Conservation (phyloP, 148 eudicot genomes). For the Rhododendron williamsianum region DNA sequence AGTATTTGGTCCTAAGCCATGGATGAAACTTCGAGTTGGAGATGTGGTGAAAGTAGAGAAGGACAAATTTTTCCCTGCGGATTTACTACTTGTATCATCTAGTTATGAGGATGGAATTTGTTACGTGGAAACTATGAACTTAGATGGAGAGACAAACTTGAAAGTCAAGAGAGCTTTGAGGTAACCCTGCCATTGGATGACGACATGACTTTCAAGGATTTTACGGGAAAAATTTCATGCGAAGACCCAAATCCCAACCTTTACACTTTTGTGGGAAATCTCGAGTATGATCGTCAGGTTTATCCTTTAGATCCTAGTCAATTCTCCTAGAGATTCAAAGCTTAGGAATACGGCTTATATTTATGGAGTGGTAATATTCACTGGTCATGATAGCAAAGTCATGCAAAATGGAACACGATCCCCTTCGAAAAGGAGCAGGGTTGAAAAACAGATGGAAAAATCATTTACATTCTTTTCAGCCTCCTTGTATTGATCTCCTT, state of each 20-base stretch:
- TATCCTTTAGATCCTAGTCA: conserved; percentile 88
- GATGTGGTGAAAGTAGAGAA: conserved; percentile 86
- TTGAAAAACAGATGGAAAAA: conserved; percentile 89
- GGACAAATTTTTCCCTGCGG: conserved; percentile 87
- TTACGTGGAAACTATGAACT: conserved; percentile 95
- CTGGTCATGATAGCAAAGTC: conserved; percentile 91
- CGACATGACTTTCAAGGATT: conserved; percentile 54
- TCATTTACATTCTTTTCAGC: conserved; percentile 73
- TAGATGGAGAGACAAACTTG: conserved; percentile 95
- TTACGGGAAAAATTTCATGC: conserved; percentile 55
- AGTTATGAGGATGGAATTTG: conserved; percentile 96
- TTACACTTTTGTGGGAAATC: conserved; percentile 89
- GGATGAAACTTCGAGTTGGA: conserved; percentile 81
- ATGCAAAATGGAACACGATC: conserved; percentile 88
- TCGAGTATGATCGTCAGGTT: conserved; percentile 67
- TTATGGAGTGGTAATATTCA: conserved; percentile 86
- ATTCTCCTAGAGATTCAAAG: conserved; percentile 91
- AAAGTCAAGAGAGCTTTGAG: conserved; percentile 78
- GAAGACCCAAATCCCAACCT: conserved; percentile 91
- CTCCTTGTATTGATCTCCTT: conserved; percentile 77
- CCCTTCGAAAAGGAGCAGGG: conserved; percentile 82
- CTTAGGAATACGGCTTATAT: conserved; percentile 76
- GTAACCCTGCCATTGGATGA: conserved; percentile 62
- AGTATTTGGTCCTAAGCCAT: conserved; percentile 46
- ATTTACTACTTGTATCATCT: conserved; percentile 76